A percentile compares a stretch with the other conserved stretches of the same genome.
Evolutionary conservation across 176 grass and related monocot species (phyloP).

Genomic region (Juncus inflexus): DNA sequence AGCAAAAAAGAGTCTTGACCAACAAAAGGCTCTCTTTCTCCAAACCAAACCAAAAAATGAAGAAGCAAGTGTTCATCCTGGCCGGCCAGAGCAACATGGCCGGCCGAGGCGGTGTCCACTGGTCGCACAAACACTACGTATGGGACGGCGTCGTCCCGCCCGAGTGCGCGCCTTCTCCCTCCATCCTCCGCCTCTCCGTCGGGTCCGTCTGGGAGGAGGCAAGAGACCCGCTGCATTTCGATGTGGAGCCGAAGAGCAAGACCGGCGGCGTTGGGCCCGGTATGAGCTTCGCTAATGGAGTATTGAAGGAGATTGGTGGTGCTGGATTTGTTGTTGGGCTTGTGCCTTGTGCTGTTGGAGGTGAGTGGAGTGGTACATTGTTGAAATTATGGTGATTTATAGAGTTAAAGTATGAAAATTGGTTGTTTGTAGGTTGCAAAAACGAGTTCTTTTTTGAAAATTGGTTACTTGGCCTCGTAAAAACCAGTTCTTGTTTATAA

Average conservation of each 20-base stretch:
- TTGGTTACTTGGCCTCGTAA: too few species aligned
- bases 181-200: conserved; percentile 56
- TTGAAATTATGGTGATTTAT: too few species aligned
- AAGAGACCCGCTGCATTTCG: conserved; percentile 62
- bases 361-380: background rate
- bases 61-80: conserved; percentile 46
- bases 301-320: conserved; percentile 30
- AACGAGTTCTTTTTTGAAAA: too few species aligned
- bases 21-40: too few species aligned
- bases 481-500: too few species aligned
- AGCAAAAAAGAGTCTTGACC: too few species aligned
- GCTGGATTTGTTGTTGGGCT: conserved; percentile 32
- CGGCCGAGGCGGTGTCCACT: conserved; percentile 69
- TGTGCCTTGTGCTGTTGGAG: conserved; percentile 76
- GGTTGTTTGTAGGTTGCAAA: too few species aligned
- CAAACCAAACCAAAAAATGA: conserved; percentile 2
- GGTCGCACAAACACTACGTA: conserved; percentile 1
- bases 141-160: conserved; percentile 75
- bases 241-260: conserved; percentile 62
- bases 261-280: conserved; percentile 70
- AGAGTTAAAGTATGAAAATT: too few species aligned
- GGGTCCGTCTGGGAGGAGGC: conserved; percentile 53
- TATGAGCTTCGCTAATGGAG: conserved; percentile 61
- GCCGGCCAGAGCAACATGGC: conserved; percentile 96
- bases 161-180: conserved; percentile 42